Evolutionary conservation across 768 basidiomycete species (phyloP).

Genomic region (Russula emetica): DNA sequence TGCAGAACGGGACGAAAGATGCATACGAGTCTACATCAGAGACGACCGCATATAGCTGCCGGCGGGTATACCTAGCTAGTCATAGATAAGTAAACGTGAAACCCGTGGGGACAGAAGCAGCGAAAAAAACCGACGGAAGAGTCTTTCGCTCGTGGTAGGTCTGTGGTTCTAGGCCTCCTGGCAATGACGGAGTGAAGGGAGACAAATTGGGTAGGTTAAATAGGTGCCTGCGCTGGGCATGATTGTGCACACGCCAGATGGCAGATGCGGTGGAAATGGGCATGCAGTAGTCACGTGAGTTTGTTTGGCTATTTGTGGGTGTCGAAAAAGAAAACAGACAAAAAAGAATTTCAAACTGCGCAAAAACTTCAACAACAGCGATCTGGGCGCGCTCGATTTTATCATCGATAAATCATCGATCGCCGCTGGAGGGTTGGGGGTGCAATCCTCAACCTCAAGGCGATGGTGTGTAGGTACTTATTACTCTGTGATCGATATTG

Average conservation of each 20-base stretch:
- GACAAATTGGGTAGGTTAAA: constrained; percentile 48
- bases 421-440: background rate
- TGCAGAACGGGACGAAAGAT: constrained; percentile 87
- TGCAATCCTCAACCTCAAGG: background rate
- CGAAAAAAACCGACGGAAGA: constrained; percentile 69
- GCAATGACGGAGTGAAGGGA: constrained; percentile 40
- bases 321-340: background rate
- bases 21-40: constrained; percentile 85
- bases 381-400: constrained; percentile 12
- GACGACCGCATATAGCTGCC: constrained; percentile 80
- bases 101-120: constrained; percentile 11
- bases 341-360: constrained; percentile 20
- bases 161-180: constrained; percentile 44
- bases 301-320: background rate
- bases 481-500: background rate
- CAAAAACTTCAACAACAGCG: constrained; percentile 23
- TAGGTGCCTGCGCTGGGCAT: constrained; percentile 19
- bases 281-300: constrained; percentile 12
- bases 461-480: constrained; percentile 2
- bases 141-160: constrained; percentile 80
- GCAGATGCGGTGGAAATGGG: constrained; percentile 6
- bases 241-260: background rate
- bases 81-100: constrained; percentile 12
- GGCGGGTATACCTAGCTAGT: constrained; percentile 72
- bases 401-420: background rate